Evolutionary conservation across 495 filamentous ascomycete genomes (phyloP).

Genomic region (Lepidopterella palustris): DNA sequence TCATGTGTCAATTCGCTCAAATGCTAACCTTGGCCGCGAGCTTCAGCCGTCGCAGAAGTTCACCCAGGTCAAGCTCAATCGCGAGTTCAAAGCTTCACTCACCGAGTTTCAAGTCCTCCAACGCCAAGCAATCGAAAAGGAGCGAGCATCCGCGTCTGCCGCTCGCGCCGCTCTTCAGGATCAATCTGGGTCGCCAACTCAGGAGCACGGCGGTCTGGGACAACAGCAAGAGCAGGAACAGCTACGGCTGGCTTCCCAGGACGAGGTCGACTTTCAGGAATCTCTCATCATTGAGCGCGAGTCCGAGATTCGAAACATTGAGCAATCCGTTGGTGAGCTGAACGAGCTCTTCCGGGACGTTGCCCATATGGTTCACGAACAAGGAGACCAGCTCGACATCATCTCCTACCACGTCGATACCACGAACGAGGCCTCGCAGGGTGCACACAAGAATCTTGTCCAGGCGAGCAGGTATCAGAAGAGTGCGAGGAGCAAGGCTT

Average conservation of each 20-base stretch:
- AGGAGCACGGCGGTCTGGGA: slow-evolving; percentile 35
- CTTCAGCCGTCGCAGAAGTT: slow-evolving; percentile 83
- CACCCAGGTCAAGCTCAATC: slow-evolving; percentile 87
- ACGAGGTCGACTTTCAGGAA: slow-evolving; percentile 97
- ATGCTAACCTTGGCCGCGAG: neutral
- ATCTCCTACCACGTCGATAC: slow-evolving; percentile 82
- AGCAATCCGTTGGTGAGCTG: slow-evolving; percentile 88
- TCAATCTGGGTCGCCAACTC: slow-evolving; percentile 27
- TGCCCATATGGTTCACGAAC: slow-evolving; percentile 89
- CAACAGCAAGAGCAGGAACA: slow-evolving; percentile 71
- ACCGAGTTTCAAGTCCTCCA: slow-evolving; percentile 88
- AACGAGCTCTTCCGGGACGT: slow-evolving; percentile 97
- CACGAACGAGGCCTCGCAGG: slow-evolving; percentile 69
- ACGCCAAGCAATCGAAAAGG: slow-evolving; percentile 81
- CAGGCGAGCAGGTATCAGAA: slow-evolving; percentile 85
- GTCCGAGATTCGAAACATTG: slow-evolving; percentile 91
- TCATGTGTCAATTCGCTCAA: neutral
- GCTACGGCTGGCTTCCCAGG: slow-evolving; percentile 76
- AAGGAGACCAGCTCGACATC: slow-evolving; percentile 82
- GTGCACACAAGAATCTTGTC: slow-evolving; percentile 77
- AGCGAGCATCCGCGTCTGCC: slow-evolving; percentile 76
- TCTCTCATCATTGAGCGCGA: slow-evolving; percentile 91
- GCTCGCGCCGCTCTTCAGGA: slow-evolving; percentile 68
- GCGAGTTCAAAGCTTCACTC: slow-evolving; percentile 81
- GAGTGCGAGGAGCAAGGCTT: slow-evolving; percentile 84